These are phyloP conservation scores for Suhomyces xylopsoci DNA, from an alignment of 805 yeast species.

Conservation along the genomic window DNA sequence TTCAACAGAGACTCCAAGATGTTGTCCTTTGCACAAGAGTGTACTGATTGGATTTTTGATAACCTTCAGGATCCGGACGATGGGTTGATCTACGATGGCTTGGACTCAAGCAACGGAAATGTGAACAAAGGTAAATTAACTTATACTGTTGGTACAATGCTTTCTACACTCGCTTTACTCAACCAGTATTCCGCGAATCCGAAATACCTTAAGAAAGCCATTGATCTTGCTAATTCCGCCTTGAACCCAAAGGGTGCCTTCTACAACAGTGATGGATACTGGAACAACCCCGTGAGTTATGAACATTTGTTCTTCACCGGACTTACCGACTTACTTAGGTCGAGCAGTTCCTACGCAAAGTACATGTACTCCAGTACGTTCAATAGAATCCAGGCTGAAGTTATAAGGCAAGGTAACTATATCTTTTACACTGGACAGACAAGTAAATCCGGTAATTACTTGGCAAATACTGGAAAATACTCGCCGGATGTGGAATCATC, in stretches of 20 bases:
- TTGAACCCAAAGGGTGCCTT: constrained; percentile 9
- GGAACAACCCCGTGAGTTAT: constrained; percentile 15
- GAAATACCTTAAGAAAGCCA: constrained; percentile 7
- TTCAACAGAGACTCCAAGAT: constrained; percentile 3
- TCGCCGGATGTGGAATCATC: background rate
- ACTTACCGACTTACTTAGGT: constrained; percentile 13
- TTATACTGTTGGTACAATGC: constrained; percentile 12
- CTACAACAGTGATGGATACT: constrained; percentile 14
- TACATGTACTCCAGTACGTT: constrained; percentile 13
- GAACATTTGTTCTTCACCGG: constrained; percentile 17
- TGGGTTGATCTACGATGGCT: constrained; percentile 12
- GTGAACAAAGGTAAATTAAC: constrained; percentile 12
- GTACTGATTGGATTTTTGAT: constrained; percentile 9
- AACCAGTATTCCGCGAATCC: constrained; percentile 6
- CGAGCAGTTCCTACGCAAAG: constrained; percentile 7
- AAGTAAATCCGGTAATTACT: constrained; percentile 11
- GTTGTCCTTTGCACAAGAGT: constrained; percentile 8
- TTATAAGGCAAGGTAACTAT: constrained; percentile 12
- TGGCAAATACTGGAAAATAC: background rate
- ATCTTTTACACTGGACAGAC: constrained; percentile 7
- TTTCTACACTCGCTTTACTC: constrained; percentile 11
- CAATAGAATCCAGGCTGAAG: constrained; percentile 6
- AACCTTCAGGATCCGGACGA: constrained; percentile 14
- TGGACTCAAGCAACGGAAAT: constrained; percentile 2
- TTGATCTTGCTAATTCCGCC: constrained; percentile 9